Evolutionary conservation across 2,329 filamentous ascomycete species (phyloP).

Genomic region (Colletotrichum orchidophilum): DNA sequence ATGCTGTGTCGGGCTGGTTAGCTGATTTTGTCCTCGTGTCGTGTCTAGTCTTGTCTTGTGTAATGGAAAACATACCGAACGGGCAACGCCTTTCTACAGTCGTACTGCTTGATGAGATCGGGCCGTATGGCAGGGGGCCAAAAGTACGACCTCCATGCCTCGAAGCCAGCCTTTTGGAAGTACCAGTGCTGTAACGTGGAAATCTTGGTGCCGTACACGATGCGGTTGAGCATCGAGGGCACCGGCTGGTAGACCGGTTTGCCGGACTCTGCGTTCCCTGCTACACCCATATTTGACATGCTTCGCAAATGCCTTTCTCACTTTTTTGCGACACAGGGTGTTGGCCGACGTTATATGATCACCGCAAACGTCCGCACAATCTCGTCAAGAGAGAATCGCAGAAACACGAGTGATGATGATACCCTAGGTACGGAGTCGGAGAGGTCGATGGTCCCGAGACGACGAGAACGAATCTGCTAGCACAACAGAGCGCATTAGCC

Average conservation of each 20-base stretch:
- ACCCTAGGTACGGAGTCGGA: constrained; percentile 23
- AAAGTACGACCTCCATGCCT: constrained; percentile 26
- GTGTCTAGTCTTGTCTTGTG: neutral
- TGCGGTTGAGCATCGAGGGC: constrained; percentile 23
- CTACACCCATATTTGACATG: neutral
- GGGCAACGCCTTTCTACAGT: constrained; percentile 27
- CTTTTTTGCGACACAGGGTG: neutral
- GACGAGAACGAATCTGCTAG: constrained; percentile 22
- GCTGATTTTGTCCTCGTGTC: neutral
- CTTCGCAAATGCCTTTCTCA: neutral
- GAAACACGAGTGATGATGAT: neutral
- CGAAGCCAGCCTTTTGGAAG: constrained; percentile 26
- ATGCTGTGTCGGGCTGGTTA: constrained; percentile 38
- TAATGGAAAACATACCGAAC: constrained; percentile 24
- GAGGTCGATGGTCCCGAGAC: constrained; percentile 25
- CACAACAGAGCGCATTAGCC: constrained; percentile 22
- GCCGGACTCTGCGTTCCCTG: neutral
- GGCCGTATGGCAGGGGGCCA: constrained; percentile 19
- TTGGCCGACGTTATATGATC: neutral
- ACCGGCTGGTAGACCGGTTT: neutral
- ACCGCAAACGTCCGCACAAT: neutral
- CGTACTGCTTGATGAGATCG: constrained; percentile 35
- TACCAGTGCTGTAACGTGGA: constrained; percentile 22
- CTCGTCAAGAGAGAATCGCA: neutral
- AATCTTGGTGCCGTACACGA: constrained; percentile 30